Base-by-base conservation (phyloP, 345 rosid species). In the Eucalyptus curtisii region DNA sequence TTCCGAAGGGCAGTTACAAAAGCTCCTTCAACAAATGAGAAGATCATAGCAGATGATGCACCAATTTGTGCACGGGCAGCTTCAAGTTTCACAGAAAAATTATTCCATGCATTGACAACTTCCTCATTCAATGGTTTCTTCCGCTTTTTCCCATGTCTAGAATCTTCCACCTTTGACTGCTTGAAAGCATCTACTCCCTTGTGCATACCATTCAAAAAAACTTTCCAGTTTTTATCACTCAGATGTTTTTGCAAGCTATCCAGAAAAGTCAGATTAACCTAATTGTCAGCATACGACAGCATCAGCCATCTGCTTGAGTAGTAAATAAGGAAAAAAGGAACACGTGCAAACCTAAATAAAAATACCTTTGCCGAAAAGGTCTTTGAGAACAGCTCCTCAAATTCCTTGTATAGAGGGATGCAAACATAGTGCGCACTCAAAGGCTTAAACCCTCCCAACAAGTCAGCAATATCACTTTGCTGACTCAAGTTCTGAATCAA, bases 361-460 rank as follows among this genome's bases (percentile, higher is more conserved):
- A 86, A 64, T 92, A 97, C 98, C 99, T 91, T 91, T 86, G 89
- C 17, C 53, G 95, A 89, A 87, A 94, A 91, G 7, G 92, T 91
- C 92, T 91, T 93, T 3, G 94, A 91, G 44, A 96, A 97, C 68
- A 97, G 91, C 88, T 90, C 91, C 86, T 87, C 92, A 89, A 96
- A 96, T 87, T 96, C 98, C 90, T 95, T 94, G 87, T 93, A 97
- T 57, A 97, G 87, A 88, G 94, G 95, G 92, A 91, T 89, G 91
- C 96, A 97, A 81, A 94, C 93, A 89, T 91, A 94, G 86, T 90
- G 93, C 87, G 98, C 93, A 89, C 97, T 96, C 91, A 94, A 88
- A 88, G 99, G 99, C 97, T 95, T 97, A 93, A 96, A 97, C 44
- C 99, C 99, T 88, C 99, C 99, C 90, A 97, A 92, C 66, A 97